Percentiles rank a stretch among this genome's conserved stretches.
These are phyloP conservation scores for Helianthus annuus DNA, from an alignment of 129 eudicot species.

Conservation along the genomic window HanXRQr2.0-SUNRISE NC_035446.2:121598955-121599454, in stretches of 20 bases:
- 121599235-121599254: neutral
- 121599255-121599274: too few relatives aligned
- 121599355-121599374: too few relatives aligned
- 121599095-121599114: constrained; percentile 23
- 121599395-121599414: too few relatives aligned
- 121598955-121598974: constrained; percentile 17
- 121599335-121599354: too few relatives aligned
- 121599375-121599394: too few relatives aligned
- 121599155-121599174: constrained; percentile 30
- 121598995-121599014: constrained; percentile 24
- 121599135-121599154: constrained; percentile 38
- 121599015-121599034: constrained; percentile 33
- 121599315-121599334: too few relatives aligned
- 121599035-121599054: constrained; percentile 26
- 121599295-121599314: too few relatives aligned
- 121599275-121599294: too few relatives aligned
- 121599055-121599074: constrained; percentile 29
- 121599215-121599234: neutral
- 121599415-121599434: too few relatives aligned
- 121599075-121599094: constrained; percentile 26
- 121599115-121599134: constrained; percentile 29
- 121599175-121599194: neutral
- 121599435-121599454: too few relatives aligned
- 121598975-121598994: constrained; percentile 47
- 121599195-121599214: constrained; percentile 6